A percentile compares a stretch with the other conserved stretches of the same genome.
These are phyloP conservation scores for Candida cerambycidarum DNA, from an alignment of 805 yeast genomes.

Conservation along the genomic window DNA sequence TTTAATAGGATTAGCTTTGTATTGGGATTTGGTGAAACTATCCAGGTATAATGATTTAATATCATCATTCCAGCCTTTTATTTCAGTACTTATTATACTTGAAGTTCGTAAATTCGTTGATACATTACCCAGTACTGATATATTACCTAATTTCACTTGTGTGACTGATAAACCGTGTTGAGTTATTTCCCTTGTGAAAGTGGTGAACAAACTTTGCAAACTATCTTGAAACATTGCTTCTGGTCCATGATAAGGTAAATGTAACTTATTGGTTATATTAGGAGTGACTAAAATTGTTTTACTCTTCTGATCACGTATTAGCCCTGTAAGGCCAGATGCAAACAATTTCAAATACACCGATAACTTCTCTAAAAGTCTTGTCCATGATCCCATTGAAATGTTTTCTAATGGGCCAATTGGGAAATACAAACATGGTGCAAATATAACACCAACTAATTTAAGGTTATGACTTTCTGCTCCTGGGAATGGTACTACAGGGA, in stretches of 20 bases:
- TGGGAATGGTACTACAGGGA: constrained; percentile 58
- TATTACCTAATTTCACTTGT: constrained; percentile 42
- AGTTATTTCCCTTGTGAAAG: constrained; percentile 34
- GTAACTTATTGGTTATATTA: constrained; percentile 51
- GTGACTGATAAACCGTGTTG: constrained; percentile 38
- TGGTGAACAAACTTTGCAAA: constrained; percentile 35
- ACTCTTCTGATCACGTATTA: constrained; percentile 51
- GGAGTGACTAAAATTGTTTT: constrained; percentile 56
- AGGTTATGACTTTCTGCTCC: constrained; percentile 58
- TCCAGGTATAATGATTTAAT: constrained; percentile 33
- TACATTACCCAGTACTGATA: constrained; percentile 26
- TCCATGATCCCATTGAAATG: constrained; percentile 53
- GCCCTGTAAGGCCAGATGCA: constrained; percentile 53
- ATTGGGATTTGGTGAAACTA: constrained; percentile 32
- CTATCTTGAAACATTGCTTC: constrained; percentile 56
- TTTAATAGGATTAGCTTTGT: constrained; percentile 28
- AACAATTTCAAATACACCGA: constrained; percentile 51
- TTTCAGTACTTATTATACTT: constrained; percentile 32
- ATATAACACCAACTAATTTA: constrained; percentile 60
- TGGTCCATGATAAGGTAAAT: constrained; percentile 63
- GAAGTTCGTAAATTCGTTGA: constrained; percentile 23
- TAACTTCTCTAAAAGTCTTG: constrained; percentile 45
- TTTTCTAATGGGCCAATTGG: constrained; percentile 69
- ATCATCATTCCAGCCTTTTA: constrained; percentile 38
- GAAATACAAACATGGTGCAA: constrained; percentile 68